phyloP scores from a whole-genome alignment of 1,284 basidiomycete species.

The Rhodofomes roseus region DNA sequence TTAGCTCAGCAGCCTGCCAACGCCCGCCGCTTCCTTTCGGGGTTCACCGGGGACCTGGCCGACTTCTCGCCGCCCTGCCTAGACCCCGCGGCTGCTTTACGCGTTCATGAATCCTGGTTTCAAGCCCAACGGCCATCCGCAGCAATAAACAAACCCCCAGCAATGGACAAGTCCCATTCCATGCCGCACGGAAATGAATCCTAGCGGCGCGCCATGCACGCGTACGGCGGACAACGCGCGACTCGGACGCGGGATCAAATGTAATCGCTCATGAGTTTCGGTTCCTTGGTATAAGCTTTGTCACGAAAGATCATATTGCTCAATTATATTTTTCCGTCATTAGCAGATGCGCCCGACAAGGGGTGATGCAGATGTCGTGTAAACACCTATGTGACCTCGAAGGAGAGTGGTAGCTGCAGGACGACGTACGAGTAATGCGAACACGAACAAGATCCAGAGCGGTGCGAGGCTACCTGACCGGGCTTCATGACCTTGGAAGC shows the following conservation, averaged over 20 bases:
- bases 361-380: too few relatives aligned
- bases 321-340: neutral
- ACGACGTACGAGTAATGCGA: too few relatives aligned
- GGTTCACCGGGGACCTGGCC: neutral
- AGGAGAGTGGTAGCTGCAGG: too few relatives aligned
- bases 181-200: neutral
- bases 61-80: neutral
- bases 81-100: neutral
- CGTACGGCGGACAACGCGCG: neutral
- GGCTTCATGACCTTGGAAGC: too few relatives aligned
- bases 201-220: neutral
- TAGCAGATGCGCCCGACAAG: too few relatives aligned
- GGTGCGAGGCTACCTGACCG: too few relatives aligned
- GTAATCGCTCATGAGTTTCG: neutral
- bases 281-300: neutral
- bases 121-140: neutral
- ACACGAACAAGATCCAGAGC: too few relatives aligned
- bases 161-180: neutral
- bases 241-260: neutral
- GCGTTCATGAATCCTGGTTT: neutral
- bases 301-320: neutral
- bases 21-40: neutral
- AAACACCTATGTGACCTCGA: too few relatives aligned
- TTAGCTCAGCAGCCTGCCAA: conserved; percentile 4
- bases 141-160: neutral